Conservation (phyloP, 345 rosid species). For the Streptanthus diversifolius region DNA sequence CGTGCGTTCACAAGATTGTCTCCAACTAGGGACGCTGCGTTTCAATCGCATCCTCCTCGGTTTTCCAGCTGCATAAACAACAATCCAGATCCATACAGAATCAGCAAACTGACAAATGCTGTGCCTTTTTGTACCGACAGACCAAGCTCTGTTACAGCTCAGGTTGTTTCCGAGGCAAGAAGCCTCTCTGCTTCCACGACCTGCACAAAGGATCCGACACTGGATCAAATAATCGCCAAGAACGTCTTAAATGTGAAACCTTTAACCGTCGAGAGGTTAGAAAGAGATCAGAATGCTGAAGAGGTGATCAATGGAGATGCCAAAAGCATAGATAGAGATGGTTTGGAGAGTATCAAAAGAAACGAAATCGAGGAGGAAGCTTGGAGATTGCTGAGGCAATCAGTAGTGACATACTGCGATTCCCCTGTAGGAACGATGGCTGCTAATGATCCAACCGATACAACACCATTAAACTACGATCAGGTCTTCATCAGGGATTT, state of each 20-base stretch:
- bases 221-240: conserved; percentile 6
- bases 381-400: conserved; percentile 69
- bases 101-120: background rate
- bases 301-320: conserved; percentile 15
- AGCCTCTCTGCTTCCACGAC: conserved; percentile 12
- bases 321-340: background rate
- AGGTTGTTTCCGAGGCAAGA: conserved; percentile 21
- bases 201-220: background rate
- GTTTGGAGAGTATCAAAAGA: conserved; percentile 34
- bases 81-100: background rate
- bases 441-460: conserved; percentile 74
- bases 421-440: conserved; percentile 89
- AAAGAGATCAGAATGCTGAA: conserved; percentile 17
- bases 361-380: conserved; percentile 65
- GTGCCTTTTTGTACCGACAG: conserved; percentile 12
- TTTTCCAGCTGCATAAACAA: conserved; percentile 5
- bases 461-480: conserved; percentile 81
- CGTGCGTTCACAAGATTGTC: conserved; percentile 23
- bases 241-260: conserved; percentile 16
- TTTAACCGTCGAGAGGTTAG: background rate
- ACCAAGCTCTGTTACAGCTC: conserved; percentile 21
- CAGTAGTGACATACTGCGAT: conserved; percentile 73
- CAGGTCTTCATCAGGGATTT: conserved; percentile 95
- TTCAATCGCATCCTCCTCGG: conserved; percentile 1
- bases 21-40: background rate